Base-by-base conservation (phyloP, 1,139 yeast species). In the Sugiyamaella paludigena region DNA sequence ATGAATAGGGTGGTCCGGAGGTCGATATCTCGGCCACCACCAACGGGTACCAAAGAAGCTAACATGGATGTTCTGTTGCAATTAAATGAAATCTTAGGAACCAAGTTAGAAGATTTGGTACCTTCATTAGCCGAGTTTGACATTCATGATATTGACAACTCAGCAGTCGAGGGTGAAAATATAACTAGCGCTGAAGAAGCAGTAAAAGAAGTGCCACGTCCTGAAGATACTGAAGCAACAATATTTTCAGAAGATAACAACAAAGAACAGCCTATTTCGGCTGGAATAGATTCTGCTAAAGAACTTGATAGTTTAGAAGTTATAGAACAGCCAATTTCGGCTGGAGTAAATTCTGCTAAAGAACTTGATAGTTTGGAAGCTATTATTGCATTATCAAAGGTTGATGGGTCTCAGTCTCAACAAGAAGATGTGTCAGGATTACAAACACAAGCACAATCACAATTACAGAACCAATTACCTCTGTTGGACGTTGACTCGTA, bases 1-100 rank as follows among this genome's bases (percentile, higher is more conserved):
- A 19, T 19, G 24, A 36, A 38, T 15, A 32, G 41, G 8, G 40
- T 32, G 26, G 30, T 35, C 34, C 40, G 45, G 19, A 42, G 45
- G 35, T 42, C 45, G 39, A 42, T 42, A 32, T 42, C 45, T 9
- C 11, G 45, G 16, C 45, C 45, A 7, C 36, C 45, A n/a, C 45
- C 40, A 7, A 28, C 45, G 7, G 45, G 45, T 4, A 31, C 45
- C 1, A 42, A 36, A 16, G 45, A 42, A 36, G 37, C 45, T 13
- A 39, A 33, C 8, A 36, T 37, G 30, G 47, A 43, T 32, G 47
- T 49, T 24, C 45, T 48, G 1, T 31, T 36, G 24, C 52, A 47
- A 19, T 45, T 56, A 44, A 47, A 54, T 39, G 42, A 39, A 28
- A 49, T 56, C 15, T 51, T 56, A 7, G 56, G 56, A 11, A 54